These are phyloP conservation scores for Botrytis porri DNA, from an alignment of 2,329 filamentous ascomycete genomes.

Conservation along the genomic window DNA sequence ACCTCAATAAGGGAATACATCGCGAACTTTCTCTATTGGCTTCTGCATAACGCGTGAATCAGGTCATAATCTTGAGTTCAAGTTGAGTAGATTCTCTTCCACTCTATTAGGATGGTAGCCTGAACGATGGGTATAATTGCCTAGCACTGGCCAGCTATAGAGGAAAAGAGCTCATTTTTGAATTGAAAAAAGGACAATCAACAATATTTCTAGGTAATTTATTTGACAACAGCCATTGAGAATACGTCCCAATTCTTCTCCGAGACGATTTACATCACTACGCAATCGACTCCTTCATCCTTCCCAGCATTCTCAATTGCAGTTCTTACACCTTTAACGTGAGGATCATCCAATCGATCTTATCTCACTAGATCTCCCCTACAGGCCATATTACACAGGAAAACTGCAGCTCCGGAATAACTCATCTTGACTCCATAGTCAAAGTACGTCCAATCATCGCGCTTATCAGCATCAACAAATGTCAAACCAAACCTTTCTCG, in stretches of 20 bases:
- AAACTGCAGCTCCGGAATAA: neutral
- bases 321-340: slow-evolving; percentile 3
- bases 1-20: neutral
- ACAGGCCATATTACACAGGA: neutral
- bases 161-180: neutral
- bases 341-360: neutral
- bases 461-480: slow-evolving; percentile 13
- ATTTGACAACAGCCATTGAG: neutral
- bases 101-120: neutral
- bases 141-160: neutral
- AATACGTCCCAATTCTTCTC: slow-evolving; percentile 5
- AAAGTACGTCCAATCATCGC: neutral
- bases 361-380: neutral
- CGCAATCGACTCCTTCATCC: neutral
- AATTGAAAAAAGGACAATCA: neutral
- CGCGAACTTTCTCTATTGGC: neutral
- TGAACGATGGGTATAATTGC: neutral
- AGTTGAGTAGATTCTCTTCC: neutral
- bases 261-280: slow-evolving; percentile 6
- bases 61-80: neutral
- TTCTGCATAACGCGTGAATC: rapidly evolving
- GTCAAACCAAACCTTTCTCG: neutral
- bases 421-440: slow-evolving; percentile 1
- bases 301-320: neutral
- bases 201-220: neutral